Percentiles rank a stretch among this genome's conserved stretches.
Evolutionary conservation across 1,284 basidiomycete species (phyloP).

Genomic region (Fomes fomentarius): DNA sequence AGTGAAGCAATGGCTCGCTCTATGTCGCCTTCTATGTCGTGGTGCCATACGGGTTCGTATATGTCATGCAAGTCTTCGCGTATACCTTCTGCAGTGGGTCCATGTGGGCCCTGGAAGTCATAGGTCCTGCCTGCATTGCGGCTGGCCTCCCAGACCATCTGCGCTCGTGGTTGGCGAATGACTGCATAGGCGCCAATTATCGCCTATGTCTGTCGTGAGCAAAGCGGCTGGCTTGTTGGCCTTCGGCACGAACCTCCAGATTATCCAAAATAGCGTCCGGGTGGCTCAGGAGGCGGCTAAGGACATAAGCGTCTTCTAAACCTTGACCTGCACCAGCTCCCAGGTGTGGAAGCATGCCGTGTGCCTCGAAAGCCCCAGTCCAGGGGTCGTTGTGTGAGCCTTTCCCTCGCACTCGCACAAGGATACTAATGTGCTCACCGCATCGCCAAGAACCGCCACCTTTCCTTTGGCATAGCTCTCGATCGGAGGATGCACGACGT

Average conservation of each 20-base stretch:
- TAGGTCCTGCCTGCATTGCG: slow-evolving; percentile 39
- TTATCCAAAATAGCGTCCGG: slow-evolving; percentile 46
- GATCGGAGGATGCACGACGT: slow-evolving; percentile 53
- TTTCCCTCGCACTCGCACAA: too few relatives aligned
- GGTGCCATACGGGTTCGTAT: slow-evolving; percentile 52
- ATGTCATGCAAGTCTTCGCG: slow-evolving; percentile 38
- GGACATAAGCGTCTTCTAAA: slow-evolving; percentile 59
- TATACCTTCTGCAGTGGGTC: slow-evolving; percentile 24
- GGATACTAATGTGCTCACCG: slow-evolving; percentile 40
- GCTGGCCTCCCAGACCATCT: slow-evolving; percentile 47
- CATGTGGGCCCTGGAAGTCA: slow-evolving; percentile 29
- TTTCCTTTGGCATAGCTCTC: slow-evolving; percentile 47
- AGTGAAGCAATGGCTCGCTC: slow-evolving; percentile 31
- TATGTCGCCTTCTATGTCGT: slow-evolving; percentile 47
- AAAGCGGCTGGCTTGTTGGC: not conserved
- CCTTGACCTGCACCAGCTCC: slow-evolving; percentile 67
- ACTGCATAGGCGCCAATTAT: slow-evolving; percentile 48
- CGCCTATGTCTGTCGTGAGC: slow-evolving; percentile 31
- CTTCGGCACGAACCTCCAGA: slow-evolving; percentile 46
- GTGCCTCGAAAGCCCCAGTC: slow-evolving; percentile 48
- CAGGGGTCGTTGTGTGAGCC: too few relatives aligned
- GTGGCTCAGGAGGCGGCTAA: slow-evolving; percentile 52
- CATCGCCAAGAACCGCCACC: slow-evolving; percentile 61
- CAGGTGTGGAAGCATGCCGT: slow-evolving; percentile 64
- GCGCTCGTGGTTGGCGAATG: slow-evolving; percentile 49